Evolutionary conservation across 257 asterid species (phyloP), one percentile per base, ranked within the genome.

Genomic region (Parsonsia alboflavescens): DNA sequence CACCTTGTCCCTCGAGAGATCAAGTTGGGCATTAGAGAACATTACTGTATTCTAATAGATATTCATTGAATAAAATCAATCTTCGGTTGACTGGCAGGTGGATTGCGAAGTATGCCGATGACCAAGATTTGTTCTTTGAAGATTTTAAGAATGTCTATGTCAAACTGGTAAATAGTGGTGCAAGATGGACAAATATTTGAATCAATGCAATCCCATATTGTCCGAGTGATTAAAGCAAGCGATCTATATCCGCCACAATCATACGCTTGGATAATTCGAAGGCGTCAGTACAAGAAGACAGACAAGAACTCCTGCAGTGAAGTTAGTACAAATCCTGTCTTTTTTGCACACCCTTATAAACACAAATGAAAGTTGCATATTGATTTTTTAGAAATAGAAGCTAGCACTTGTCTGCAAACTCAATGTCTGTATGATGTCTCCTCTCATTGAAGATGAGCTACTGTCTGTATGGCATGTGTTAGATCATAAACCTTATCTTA

Each of bases 81-180:
- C 39, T 41, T 21, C 71, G 67, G 68, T 77, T 75, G 48, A 50
- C 66, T 49, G 68, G 74, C 87, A 92, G 94, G 83, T 93, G 98
- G 97, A 89, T 91, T 78, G 48, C 93, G 63, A 90, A 85, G 86
- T 93, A 93, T 48, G 97, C 98, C n/a, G 84, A 84, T 24, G 87
- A 93, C 68, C 90, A 93, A 78, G 75, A 79, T 74, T 84, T 88
- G 72, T 93, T 91, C 78, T 93, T 91, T 68, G 84, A 90, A 75
- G 97, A 93, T 81, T 93, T 93, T 78, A 86, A 78, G 88, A 86
- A 85, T 72, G 96, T 75, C 39, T 93, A 93, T 33, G 78, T 80
- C 70, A 93, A 90, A 76, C 98, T 91, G 12, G 97, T 89, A 78
- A 88, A 93, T 62, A 80, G 80, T 28, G 97, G 98, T 59, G 97